Evolutionary conservation across 768 basidiomycete genomes (phyloP).

Genomic region (Kwoniella shandongensis): DNA sequence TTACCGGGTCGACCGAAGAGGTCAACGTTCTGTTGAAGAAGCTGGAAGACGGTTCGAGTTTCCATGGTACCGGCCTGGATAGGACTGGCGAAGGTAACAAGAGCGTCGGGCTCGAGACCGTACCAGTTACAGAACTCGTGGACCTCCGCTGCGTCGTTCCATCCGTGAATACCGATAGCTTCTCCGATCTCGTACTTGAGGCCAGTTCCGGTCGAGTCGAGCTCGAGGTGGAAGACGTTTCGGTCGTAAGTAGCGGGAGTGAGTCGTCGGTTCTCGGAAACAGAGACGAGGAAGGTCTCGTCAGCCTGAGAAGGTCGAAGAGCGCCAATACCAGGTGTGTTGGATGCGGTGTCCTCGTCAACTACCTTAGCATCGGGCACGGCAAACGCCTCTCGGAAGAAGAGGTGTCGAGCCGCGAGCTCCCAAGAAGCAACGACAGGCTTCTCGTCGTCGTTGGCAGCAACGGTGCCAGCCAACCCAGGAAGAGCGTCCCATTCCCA

Average conservation of each 20-base stretch:
- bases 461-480: slow-evolving; percentile 68
- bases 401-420: slow-evolving; percentile 60
- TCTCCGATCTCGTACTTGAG: slow-evolving; percentile 95
- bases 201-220: slow-evolving; percentile 85
- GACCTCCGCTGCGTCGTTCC: slow-evolving; percentile 90
- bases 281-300: slow-evolving; percentile 88
- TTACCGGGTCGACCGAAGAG: slow-evolving; percentile 95
- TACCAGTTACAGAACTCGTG: slow-evolving; percentile 89
- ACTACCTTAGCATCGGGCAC: slow-evolving; percentile 55
- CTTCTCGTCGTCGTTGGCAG: slow-evolving; percentile 59
- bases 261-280: slow-evolving; percentile 87
- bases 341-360: slow-evolving; percentile 32
- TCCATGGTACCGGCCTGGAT: slow-evolving; percentile 65
- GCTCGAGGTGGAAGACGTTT: slow-evolving; percentile 98
- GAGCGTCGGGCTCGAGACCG: slow-evolving; percentile 72
- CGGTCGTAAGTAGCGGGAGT: slow-evolving; percentile 95
- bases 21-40: slow-evolving; percentile 93
- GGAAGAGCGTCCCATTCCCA: slow-evolving; percentile 56
- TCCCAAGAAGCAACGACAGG: slow-evolving; percentile 73
- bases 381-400: slow-evolving; percentile 80
- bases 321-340: slow-evolving; percentile 60
- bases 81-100: slow-evolving; percentile 78
- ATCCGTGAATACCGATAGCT: slow-evolving; percentile 94
- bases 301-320: slow-evolving; percentile 84
- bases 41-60: slow-evolving; percentile 91